Base-by-base conservation (phyloP, 495 filamentous ascomycete species). In the Cercophora sp. region DNA sequence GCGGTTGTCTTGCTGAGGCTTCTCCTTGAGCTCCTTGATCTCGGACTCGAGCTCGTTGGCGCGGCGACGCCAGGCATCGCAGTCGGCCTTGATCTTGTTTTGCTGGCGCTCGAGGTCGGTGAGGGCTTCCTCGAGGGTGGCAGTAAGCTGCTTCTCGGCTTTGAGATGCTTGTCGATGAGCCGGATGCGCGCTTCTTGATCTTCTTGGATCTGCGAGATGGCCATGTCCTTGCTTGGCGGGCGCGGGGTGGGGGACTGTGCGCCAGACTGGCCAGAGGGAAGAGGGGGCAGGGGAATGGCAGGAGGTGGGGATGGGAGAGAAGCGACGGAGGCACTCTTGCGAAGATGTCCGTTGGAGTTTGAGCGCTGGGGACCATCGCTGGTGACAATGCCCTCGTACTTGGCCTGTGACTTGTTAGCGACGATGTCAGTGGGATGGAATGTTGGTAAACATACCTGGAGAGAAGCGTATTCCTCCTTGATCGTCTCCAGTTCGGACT, bases 101-200 rank as follows among this genome's bases (percentile, higher is more conserved):
- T 83, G 86, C 57, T 92, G 88, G 42, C 79, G 74, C 69, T 98
- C 93, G 15, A 97, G 84, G 61, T 97, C 94, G 5, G 88, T 89
- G 34, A 98, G 79, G 20, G 93, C 94, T 71, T 97, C 92, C 65
- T 98, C 93, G 26, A 98, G 78, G 25, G 91, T 96, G 16, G 86
- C 82, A 4, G 92, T 97, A 22, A 98, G 84, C 63, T 97, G 92
- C 67, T 95, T 96, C 75, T 98, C 93, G 22, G 94, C 91, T 54
- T 85, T 86, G 25, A 98, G 81, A 64, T 97, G 91, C 75, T 96
- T 96, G 75, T 97, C 93, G 56, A 98, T 96, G 20, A 91, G 92
- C 40, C 86, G 85, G 63, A 98, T 94, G 41, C 90, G 92, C 32
- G 87, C 85, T 67, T 97, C 94, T 64, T 96, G 90, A 56, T 98